Conservation (phyloP, 2,329 filamentous ascomycete species). For the Chrysoporthe puriensis region DNA sequence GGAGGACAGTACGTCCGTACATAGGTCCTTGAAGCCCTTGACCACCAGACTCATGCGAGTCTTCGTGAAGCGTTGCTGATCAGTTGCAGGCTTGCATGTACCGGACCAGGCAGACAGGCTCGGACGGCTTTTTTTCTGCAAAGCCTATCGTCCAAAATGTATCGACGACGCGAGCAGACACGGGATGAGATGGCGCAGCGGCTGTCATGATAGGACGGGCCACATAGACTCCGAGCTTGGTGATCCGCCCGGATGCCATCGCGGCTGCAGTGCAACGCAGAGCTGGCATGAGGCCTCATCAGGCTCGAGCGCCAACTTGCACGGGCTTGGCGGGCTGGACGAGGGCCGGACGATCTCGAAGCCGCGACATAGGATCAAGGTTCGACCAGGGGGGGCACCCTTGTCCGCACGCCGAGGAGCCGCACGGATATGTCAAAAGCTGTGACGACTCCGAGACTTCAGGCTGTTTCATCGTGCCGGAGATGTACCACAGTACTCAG, state of each 20-base stretch:
- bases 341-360: conserved; percentile 33
- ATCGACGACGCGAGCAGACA: background rate
- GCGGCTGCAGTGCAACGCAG: background rate
- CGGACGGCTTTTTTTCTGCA: background rate
- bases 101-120: background rate
- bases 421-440: conserved; percentile 25
- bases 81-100: background rate
- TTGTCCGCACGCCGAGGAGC: conserved; percentile 16
- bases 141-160: background rate
- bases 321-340: conserved; percentile 21
- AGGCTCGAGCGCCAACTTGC: background rate
- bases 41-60: background rate
- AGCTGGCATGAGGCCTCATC: background rate
- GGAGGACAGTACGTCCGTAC: background rate
- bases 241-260: background rate
- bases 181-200: background rate
- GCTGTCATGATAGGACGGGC: background rate
- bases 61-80: background rate
- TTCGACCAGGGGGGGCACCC: conserved; percentile 30
- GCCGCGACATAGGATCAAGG: conserved; percentile 38
- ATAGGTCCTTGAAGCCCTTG: background rate
- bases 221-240: background rate
- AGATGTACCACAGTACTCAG: conserved; percentile 1
- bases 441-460: conserved; percentile 29
- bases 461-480: conserved; percentile 24